Base-by-base conservation (phyloP, 75 land plant genomes). In the Pinus albicaulis region DNA sequence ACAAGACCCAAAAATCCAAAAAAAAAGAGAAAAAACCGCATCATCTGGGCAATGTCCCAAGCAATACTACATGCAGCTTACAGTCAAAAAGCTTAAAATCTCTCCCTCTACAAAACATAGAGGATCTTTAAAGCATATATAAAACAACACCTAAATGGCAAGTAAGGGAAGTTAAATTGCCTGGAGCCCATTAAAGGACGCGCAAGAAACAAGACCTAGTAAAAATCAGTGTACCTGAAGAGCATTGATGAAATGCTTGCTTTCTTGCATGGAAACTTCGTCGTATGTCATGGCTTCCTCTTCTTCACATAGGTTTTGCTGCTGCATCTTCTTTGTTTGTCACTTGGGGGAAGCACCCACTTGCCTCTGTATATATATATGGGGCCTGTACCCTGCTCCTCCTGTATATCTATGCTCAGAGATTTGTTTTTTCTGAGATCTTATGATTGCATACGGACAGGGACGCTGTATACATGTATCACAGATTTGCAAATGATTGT, bases 211-310 rank as follows among this genome's bases (percentile, higher is more conserved):
- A 72, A 44, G 12, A 20, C 55, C 26, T 23, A 26, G 57, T 75
- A 20, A 48, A 71, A 62, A 57, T 14, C 1, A 2, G 41, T 23
- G 44, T 14, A 93, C 92, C 89, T 90, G 92, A 57, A 93, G 74
- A 26, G 95, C 95, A 69, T 66, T 88, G 77, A 93, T 81, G 83
- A 95, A 95, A 82, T 78, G 90, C 77, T 88, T 90, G 85, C 98
- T 93, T 28, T 90, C 78, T 81, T 95, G 90, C 98, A 95, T 91
- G 77, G 96, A 91, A 19, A 80, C 87, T 86, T 95, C 98, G 56
- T 95, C 98, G 77, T 85, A 93, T 24, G 98, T 90, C 98, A 91
- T 93, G 61, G 89, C 82, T 59, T 74, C 55, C 71, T 53, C 80
- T 55, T 75, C 83, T 57, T 59, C 81, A 31, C 48, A 57, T 74